Evolutionary conservation across 106 monocot species (phyloP).

Genomic region (Agapanthus africanus): DNA sequence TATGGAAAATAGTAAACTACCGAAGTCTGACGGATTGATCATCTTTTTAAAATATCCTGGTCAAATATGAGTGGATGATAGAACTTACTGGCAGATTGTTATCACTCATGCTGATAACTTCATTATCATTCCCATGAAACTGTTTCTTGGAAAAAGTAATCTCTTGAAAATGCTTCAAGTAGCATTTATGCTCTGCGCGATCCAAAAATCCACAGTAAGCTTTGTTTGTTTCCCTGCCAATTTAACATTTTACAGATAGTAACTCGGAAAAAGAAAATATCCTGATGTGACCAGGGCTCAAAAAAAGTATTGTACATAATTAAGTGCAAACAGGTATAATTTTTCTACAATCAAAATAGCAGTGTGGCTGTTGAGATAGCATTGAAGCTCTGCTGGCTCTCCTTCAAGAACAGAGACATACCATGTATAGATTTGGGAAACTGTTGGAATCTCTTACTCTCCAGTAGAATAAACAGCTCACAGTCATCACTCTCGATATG

Average conservation of each 20-base stretch:
- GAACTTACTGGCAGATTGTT: conserved; percentile 6
- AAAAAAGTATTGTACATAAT: background rate
- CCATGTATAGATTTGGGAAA: background rate
- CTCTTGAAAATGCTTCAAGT: conserved; percentile 14
- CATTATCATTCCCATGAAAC: background rate
- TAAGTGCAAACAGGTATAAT: background rate
- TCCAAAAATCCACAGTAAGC: conserved; percentile 85
- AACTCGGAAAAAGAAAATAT: background rate
- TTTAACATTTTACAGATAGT: background rate
- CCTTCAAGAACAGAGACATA: background rate
- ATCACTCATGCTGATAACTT: too few species aligned
- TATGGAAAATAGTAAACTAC: too few species aligned
- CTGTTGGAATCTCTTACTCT: too few species aligned
- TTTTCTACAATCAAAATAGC: conserved; percentile 1
- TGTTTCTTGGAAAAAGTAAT: background rate
- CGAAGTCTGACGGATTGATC: too few species aligned
- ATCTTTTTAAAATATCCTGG: background rate
- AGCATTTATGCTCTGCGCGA: conserved; percentile 27
- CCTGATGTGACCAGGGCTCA: background rate
- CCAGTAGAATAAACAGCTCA: too few species aligned
- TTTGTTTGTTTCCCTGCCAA: conserved; percentile 84
- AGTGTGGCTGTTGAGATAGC: background rate
- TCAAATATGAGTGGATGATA: background rate
- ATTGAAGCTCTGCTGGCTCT: background rate
- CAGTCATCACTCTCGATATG: too few species aligned